Percentiles rank a stretch among this genome's conserved stretches.
Conservation (phyloP, 768 basidiomycete species). For the Mycena epipterygia region DNA sequence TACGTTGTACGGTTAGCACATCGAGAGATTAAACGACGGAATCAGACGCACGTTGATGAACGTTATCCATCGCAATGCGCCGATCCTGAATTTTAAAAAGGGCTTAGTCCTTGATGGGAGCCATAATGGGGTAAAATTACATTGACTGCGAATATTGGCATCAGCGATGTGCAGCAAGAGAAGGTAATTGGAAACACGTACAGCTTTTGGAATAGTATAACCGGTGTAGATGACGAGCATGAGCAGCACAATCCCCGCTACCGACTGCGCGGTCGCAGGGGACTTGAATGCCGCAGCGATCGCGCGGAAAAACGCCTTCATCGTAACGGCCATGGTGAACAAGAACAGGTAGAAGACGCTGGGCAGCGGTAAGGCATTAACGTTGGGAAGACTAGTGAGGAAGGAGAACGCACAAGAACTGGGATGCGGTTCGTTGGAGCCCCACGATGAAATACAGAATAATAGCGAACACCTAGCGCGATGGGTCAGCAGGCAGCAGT, state of each 20-base stretch:
- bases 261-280: constrained; percentile 63
- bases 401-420: constrained; percentile 65
- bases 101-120: no score
- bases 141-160: constrained; percentile 19
- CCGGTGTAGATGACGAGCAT: constrained; percentile 66
- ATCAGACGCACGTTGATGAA: no score
- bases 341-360: constrained; percentile 65
- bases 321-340: constrained; percentile 64
- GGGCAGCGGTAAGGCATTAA: neutral
- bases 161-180: neutral
- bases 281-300: constrained; percentile 62
- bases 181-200: neutral
- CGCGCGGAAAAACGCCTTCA: constrained; percentile 75
- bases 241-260: constrained; percentile 56
- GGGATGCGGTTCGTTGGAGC: constrained; percentile 56
- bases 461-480: constrained; percentile 46
- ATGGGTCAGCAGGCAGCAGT: neutral
- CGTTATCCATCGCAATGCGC: no score
- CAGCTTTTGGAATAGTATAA: constrained; percentile 63
- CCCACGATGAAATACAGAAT: constrained; percentile 66
- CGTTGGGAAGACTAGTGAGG: neutral
- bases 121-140: constrained; percentile 15
- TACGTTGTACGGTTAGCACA: no score
- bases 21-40: no score
- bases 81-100: no score